Evolutionary conservation across 2,329 filamentous ascomycete species (phyloP), one percentile per base, ranked within the genome.

Genomic region (Bipolaris zeicola): DNA sequence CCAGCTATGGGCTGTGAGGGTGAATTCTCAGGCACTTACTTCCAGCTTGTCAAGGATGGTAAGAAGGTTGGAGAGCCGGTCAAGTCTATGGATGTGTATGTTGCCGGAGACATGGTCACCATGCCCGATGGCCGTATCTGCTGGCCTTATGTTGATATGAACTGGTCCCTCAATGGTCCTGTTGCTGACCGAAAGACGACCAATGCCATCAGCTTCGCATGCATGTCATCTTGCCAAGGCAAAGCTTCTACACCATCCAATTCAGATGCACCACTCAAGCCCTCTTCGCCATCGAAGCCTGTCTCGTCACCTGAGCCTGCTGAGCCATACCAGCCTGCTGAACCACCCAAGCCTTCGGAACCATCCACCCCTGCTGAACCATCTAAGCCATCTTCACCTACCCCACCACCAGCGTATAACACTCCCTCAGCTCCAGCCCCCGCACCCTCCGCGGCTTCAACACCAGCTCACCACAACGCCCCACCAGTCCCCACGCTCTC

Each of bases 21-120:
- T n/a, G 74, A 77, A 5, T 87, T 85, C 68, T 78, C 82, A 2
- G 85, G 85, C 8, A 82, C 85, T 6, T 82, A 80, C 70, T 87
- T 84, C 78, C 85, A 87, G 74, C 76, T 84, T 50, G 81, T 87
- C 24, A 78, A 80, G 64, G 70, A 77, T 11, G 85, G 85, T 2
- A 73, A 77, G 50, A 83, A 80, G 67, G 75, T 86, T 34, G 85
- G 84, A 18, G 73, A 78, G 14, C 72, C 82, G 1, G 65, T 86
- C 55, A 78, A 76, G 51, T 80, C 78, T n/a, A 78, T 70, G 11
- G 78, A 86, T 66, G 80, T 82, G n/a, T 85, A 79, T 63, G 83
- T 88, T 43, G 82, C 85, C 6, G 85, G 85, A 37, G 85, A 88
- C 64, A 86, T 87, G 79, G 84, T 85, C 10, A 85, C 82, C 31